Evolutionary conservation across 306 rosid species (phyloP).

Genomic region (Cucumis sativus): DNA sequence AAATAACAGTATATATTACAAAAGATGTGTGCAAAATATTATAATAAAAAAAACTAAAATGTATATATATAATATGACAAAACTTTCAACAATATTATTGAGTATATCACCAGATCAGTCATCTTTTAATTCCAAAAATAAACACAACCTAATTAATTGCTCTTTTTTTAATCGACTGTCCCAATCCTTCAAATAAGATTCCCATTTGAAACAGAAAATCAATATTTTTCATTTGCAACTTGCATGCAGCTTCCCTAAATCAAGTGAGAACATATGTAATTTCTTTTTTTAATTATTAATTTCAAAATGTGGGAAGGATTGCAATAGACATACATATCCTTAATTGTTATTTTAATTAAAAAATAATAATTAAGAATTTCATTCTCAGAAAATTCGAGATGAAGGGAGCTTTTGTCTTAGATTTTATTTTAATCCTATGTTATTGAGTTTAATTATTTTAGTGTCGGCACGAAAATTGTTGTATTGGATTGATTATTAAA

Average conservation of each 20-base stretch:
- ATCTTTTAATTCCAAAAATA: not conserved
- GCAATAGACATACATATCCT: not conserved
- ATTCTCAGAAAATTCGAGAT: not conserved
- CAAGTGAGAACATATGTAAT: not conserved
- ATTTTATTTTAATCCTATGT: not conserved
- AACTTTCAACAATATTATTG: not conserved
- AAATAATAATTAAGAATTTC: not conserved
- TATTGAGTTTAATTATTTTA: not conserved
- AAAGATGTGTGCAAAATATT: not conserved
- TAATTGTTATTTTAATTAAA: not conserved
- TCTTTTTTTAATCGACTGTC: not conserved
- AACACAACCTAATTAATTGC: not conserved
- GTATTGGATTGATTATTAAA: not conserved
- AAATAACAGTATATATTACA: not conserved
- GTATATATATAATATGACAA: not conserved
- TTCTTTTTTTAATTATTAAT: not conserved
- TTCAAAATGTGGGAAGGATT: not conserved
- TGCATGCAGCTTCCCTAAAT: not conserved
- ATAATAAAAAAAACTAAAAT: not conserved
- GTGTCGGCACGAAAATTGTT: conserved; percentile 8
- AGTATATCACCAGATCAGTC: not conserved
- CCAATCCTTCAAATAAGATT: not conserved
- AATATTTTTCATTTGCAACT: not conserved
- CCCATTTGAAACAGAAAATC: not conserved
- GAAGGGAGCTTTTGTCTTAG: not conserved